Base-by-base conservation (phyloP, 2,329 filamentous ascomycete species). In the Pseudopyricularia javanii region DNA sequence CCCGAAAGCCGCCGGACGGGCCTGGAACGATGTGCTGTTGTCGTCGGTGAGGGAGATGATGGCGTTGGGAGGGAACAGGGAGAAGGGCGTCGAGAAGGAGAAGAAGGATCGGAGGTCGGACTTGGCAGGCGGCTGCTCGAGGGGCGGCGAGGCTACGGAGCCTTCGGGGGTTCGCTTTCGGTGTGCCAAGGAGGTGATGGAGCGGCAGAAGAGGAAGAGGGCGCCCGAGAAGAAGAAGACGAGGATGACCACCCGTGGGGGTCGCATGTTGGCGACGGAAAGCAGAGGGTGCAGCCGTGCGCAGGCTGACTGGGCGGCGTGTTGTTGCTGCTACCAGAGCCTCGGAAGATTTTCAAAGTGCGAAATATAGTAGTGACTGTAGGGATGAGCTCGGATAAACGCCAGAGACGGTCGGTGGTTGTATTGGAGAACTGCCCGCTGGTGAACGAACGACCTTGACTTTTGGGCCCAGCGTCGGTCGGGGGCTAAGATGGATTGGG, bases 31-130 rank as follows among this genome's bases (percentile, higher is more conserved):
- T 12, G 93, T 98, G 59, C 89, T 95, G 68, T 98, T 98, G 69
- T 98, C 93, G 68, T 97, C 90, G 63, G 91, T 95, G 56, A 98
- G 78, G 67, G 88, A 95, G 65, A 98, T 96, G 62, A 94, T 87
- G 49, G 93, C 93, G 58, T 93, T 95, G 3, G 91, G 91, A 4
- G 91, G 91, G 65, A 98, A 98, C 22, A 98, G 81, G 20, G 88
- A 90, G 58, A 91, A 88, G 1, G 91, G 85, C 5, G 83, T 75
- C 55, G 82, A 82, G 67, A 88, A 86, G 57, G 84, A 84, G 68
- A 88, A 82, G 57, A 88, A 71, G 37, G 77, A 73, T 54, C 71
- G 70, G 49, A 83, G 65, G 53, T 76, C 69, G 33, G 74, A 70
- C 11, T 43, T 51, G 15, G 50, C 28, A 24, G 50, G 49, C 14